Evolutionary conservation across 352 stramenopile species (phyloP).

Genomic region (Phytopythium litorale): DNA sequence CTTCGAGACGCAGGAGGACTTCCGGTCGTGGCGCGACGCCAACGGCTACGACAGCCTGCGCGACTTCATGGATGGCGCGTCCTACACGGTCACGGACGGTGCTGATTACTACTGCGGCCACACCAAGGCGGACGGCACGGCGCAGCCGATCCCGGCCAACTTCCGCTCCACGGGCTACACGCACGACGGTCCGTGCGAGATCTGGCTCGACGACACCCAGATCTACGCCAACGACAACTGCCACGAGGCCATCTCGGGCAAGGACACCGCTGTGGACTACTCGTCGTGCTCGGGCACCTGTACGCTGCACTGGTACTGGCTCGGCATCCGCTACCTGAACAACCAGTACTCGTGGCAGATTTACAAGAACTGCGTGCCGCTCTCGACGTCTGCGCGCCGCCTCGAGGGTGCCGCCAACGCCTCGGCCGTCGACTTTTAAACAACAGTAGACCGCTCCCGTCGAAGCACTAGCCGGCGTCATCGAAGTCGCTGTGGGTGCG

Average conservation of each 20-base stretch:
- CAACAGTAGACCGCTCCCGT: too few relatives aligned
- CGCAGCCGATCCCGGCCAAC: conserved; percentile 28
- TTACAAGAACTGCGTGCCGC: conserved; percentile 44
- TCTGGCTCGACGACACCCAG: conserved; percentile 36
- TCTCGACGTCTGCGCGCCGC: conserved; percentile 18
- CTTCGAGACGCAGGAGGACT: conserved; percentile 35
- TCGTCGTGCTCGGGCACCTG: conserved; percentile 33
- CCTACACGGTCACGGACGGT: conserved; percentile 28
- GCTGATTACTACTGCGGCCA: conserved; percentile 33
- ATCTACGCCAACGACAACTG: conserved; percentile 42
- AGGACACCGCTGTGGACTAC: conserved; percentile 43
- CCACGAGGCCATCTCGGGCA: conserved; percentile 23
- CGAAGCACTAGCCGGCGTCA: too few relatives aligned
- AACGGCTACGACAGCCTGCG: conserved; percentile 41
- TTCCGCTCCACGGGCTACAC: conserved; percentile 45
- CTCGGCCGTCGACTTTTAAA: conserved; percentile 10
- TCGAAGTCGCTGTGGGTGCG: too few relatives aligned
- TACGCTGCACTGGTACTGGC: conserved; percentile 42
- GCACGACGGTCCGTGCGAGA: conserved; percentile 44
- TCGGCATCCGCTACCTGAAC: conserved; percentile 38
- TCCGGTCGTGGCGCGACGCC: conserved; percentile 26
- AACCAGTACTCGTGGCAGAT: conserved; percentile 47
- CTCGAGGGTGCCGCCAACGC: conserved; percentile 22
- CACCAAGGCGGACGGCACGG: conserved; percentile 18
- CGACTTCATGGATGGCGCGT: conserved; percentile 34